Evolutionary conservation across 768 basidiomycete genomes (phyloP), one percentile per base, ranked within the genome.

Genomic region (Paxillus rubicundulus): DNA sequence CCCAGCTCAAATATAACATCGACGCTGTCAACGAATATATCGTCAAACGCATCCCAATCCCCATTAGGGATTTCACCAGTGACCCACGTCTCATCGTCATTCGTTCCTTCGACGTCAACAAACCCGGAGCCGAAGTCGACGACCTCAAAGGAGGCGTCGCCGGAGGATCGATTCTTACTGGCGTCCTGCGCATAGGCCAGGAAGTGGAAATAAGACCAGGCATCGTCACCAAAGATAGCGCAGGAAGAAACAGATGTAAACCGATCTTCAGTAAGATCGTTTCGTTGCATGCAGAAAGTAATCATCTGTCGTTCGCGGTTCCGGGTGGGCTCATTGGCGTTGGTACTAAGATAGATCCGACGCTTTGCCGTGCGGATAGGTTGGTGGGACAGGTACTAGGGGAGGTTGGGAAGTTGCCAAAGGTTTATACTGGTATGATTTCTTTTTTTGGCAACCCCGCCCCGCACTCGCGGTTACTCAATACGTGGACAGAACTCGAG

Each of bases 21-120:
- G 96, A 98, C 68, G 97, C 96, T 16, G 94, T 99, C 45, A 97
- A 96, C 74, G 95, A 98, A 64, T 98, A 97, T 76, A 96, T 98
- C 70, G 93, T 93, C 59, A 95, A 92, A 70, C 85, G 89, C 47
- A 98, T 99, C 62, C 93, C 97, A 16, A 89, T 98, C 45, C 97
- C 96, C 42, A 74, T 86, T 33, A 91, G 96, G 53, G 90, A 98
- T 77, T 99, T 98, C 72, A 80, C 84, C 32, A 87, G 92, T 27
- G 85, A 90, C 56, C 93, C 97, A 0, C 85, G 87, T 32, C 86
- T 99, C 59, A 98, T 98, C 68, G 95, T 98, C 69, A 99, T 99
- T 71, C 92, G 96, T 59, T 97, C 94, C 17, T 99, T 98, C 74
- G 97, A 99, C 70, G 96, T 99, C 70, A 99, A 99, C 81, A 98